A percentile compares a stretch with the other conserved stretches of the same genome.
Evolutionary conservation across 2,329 filamentous ascomycete species (phyloP).

Genomic region (Penicillium sp.): DNA sequence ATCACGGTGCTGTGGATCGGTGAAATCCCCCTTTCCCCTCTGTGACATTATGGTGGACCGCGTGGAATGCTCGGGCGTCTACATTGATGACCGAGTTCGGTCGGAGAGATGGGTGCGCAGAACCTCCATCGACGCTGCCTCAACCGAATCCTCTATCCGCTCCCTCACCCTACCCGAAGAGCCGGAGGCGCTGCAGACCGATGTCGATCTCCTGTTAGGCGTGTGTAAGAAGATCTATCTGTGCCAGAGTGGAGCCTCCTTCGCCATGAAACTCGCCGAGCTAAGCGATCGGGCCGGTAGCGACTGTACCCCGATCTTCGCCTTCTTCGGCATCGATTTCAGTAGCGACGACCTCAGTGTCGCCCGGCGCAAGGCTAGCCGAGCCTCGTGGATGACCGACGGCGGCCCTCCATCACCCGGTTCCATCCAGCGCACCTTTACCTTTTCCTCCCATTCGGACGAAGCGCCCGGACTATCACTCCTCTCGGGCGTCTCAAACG

Average conservation of each 20-base stretch:
- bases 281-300: constrained; percentile 47
- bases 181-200: constrained; percentile 45
- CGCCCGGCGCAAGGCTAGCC: constrained; percentile 30
- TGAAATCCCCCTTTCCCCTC: constrained; percentile 5
- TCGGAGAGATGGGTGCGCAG: constrained; percentile 45
- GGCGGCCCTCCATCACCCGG: constrained; percentile 30
- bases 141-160: constrained; percentile 26
- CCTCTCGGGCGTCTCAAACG: constrained; percentile 48
- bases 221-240: constrained; percentile 57
- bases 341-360: constrained; percentile 37
- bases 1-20: constrained; percentile 14
- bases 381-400: constrained; percentile 28
- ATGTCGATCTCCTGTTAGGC: constrained; percentile 50
- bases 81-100: constrained; percentile 47
- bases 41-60: constrained; percentile 41
- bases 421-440: constrained; percentile 39
- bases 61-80: constrained; percentile 45
- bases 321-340: constrained; percentile 53
- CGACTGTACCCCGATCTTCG: constrained; percentile 54
- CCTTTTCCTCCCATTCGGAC: constrained; percentile 43
- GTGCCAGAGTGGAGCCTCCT: constrained; percentile 53
- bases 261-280: constrained; percentile 53
- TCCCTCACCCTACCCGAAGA: constrained; percentile 37
- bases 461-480: constrained; percentile 51
- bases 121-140: constrained; percentile 24